A percentile compares a stretch with the other conserved stretches of the same genome.
These are phyloP conservation scores for Dalbergia oliveri DNA, from an alignment of 306 rosid genomes.

Conservation along the genomic window DNA sequence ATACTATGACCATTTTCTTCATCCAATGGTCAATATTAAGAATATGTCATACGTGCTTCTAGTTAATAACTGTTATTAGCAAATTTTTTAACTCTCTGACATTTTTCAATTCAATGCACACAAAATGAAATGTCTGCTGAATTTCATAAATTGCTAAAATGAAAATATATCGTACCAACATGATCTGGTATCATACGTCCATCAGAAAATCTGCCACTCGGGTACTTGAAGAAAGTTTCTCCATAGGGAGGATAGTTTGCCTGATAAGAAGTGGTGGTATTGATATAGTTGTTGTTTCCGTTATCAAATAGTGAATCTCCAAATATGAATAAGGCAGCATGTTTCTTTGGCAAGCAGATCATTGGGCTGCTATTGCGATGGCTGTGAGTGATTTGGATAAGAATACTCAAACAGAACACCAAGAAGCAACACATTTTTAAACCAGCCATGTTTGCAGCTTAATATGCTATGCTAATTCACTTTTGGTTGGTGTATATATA, in stretches of 20 bases:
- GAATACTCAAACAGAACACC: background rate
- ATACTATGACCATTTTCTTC: too few relatives aligned
- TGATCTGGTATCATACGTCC: slow-evolving; percentile 57
- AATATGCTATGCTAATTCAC: too few relatives aligned
- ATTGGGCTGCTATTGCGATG: background rate
- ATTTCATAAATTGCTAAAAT: background rate
- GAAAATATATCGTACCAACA: slow-evolving; percentile 39
- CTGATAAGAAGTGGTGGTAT: slow-evolving; percentile 26
- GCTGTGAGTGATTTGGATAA: background rate
- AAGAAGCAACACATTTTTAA: background rate
- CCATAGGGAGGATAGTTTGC: slow-evolving; percentile 58
- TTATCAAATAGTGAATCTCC: slow-evolving; percentile 65
- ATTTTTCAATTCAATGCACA: too few relatives aligned
- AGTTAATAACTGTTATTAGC: too few relatives aligned
- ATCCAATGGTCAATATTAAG: too few relatives aligned
- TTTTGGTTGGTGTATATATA: background rate
- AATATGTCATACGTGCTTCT: too few relatives aligned
- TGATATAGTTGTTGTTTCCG: slow-evolving; percentile 64
- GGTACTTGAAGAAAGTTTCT: slow-evolving; percentile 49
- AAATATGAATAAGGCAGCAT: slow-evolving; percentile 52
- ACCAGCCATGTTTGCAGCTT: background rate
- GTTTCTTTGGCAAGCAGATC: slow-evolving; percentile 33
- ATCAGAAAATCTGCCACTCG: slow-evolving; percentile 55
- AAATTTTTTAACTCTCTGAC: too few relatives aligned
- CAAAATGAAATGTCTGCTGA: too few relatives aligned